Percentiles rank a stretch among this genome's conserved stretches.
Evolutionary conservation across 441 rosid species (phyloP).

Genomic region (Aleurites moluccanus): DNA sequence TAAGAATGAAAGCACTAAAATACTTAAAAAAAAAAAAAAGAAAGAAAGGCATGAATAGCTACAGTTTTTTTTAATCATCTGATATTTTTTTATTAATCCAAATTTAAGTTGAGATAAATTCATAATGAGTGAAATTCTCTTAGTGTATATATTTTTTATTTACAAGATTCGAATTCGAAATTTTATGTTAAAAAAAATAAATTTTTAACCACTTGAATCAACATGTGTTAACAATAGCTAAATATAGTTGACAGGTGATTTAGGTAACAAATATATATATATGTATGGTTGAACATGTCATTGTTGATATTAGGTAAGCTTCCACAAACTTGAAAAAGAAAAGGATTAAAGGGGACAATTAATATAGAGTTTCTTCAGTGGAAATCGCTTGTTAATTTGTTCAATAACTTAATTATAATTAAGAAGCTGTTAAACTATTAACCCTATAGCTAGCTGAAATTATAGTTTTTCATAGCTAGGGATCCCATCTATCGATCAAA

Average conservation of each 20-base stretch:
- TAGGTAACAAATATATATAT: slow-evolving; percentile 28
- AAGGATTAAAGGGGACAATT: background rate
- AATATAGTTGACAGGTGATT: slow-evolving; percentile 8
- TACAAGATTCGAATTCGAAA: no score
- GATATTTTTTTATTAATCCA: no score
- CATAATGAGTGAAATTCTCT: no score
- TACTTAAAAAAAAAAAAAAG: background rate
- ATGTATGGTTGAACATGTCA: slow-evolving; percentile 22
- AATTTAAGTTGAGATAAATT: no score
- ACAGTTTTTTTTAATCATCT: no score
- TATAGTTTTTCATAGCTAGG: slow-evolving; percentile 15
- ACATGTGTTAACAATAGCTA: no score
- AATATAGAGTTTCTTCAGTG: slow-evolving; percentile 5
- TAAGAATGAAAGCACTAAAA: background rate
- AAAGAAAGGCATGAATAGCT: no score
- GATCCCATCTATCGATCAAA: background rate
- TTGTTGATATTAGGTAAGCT: slow-evolving; percentile 34
- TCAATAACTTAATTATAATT: background rate
- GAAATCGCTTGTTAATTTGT: slow-evolving; percentile 16
- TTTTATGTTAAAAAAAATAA: no score
- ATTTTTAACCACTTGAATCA: no score
- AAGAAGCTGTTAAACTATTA: slow-evolving; percentile 20
- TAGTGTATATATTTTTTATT: no score
- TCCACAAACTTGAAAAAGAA: slow-evolving; percentile 19
- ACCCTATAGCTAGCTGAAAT: background rate